A percentile compares a stretch with the other conserved stretches of the same genome.
Evolutionary conservation across 31 red algal genomes (phyloP).

Genomic region (Endocladia muricata): DNA sequence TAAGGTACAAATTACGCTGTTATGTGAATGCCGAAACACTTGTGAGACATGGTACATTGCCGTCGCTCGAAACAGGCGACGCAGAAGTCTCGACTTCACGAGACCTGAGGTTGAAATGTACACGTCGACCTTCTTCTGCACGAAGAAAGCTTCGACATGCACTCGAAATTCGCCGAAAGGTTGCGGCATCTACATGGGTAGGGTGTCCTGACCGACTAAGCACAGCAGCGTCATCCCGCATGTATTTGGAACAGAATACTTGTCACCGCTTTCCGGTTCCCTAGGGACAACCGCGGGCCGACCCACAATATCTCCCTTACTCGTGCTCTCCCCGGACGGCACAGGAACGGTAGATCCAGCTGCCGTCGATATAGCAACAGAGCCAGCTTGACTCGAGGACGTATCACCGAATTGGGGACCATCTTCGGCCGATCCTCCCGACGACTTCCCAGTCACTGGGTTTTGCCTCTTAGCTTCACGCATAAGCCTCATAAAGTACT

Average conservation of each 20-base stretch:
- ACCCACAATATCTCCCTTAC: neutral
- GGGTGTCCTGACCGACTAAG: conserved; percentile 83
- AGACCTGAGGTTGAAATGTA: neutral
- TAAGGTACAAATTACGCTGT: neutral
- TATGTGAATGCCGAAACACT: neutral
- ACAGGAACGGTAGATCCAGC: neutral
- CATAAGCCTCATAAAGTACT: conserved; percentile 87
- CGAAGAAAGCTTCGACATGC: neutral
- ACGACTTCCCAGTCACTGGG: conserved; percentile 6
- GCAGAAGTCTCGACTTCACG: neutral
- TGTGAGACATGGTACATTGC: neutral
- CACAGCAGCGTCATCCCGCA: conserved; percentile 89
- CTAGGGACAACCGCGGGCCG: too few relatives aligned
- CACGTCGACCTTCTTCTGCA: neutral
- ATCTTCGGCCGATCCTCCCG: neutral
- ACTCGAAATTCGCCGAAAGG: neutral
- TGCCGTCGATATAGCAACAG: neutral
- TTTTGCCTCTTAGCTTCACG: conserved; percentile 71
- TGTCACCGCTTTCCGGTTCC: conserved; percentile 4
- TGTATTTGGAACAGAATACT: conserved; percentile 78
- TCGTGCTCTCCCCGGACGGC: neutral
- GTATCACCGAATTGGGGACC: too few relatives aligned
- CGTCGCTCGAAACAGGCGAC: neutral
- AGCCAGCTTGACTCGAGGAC: neutral
- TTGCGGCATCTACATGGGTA: neutral